phyloP scores from a whole-genome alignment of 768 basidiomycete genomes.

The Termitomyces sp. region DNA sequence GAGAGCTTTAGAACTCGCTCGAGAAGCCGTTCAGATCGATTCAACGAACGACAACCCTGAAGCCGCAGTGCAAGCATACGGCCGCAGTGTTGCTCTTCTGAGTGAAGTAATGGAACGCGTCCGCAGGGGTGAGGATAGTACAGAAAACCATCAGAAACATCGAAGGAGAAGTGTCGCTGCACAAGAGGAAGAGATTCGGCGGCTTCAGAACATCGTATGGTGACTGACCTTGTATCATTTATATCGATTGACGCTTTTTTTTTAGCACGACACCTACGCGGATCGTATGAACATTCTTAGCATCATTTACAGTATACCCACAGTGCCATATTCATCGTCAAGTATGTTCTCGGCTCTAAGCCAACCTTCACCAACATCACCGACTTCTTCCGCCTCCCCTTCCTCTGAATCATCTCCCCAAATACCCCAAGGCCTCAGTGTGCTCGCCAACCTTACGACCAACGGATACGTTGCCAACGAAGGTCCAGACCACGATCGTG shows the following conservation, averaged over 20 bases:
- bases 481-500: constrained; percentile 19
- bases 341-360: constrained; percentile 36
- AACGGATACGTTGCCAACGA: constrained; percentile 16
- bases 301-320: constrained; percentile 82
- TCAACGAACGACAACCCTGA: constrained; percentile 84
- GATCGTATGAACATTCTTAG: constrained; percentile 92
- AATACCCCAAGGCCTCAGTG: constrained; percentile 30
- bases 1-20: constrained; percentile 79
- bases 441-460: constrained; percentile 33
- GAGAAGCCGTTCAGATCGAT: constrained; percentile 86
- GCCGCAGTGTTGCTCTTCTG: constrained; percentile 78
- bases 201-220: constrained; percentile 84
- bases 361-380: constrained; percentile 17
- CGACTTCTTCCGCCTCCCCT: constrained; percentile 41
- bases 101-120: constrained; percentile 94
- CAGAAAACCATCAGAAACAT: constrained; percentile 50
- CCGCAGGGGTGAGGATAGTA: constrained; percentile 76
- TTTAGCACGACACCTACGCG: constrained; percentile 92
- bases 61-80: constrained; percentile 86
- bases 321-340: constrained; percentile 61
- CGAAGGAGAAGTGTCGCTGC: constrained; percentile 80
- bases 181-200: constrained; percentile 83
- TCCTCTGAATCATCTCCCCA: constrained; percentile 43
- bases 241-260: constrained; percentile 5
- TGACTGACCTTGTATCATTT: constrained; percentile 1